phyloP scores from a whole-genome alignment of 176 grass and related monocot genomes.

The Metroxylon sagu region DNA sequence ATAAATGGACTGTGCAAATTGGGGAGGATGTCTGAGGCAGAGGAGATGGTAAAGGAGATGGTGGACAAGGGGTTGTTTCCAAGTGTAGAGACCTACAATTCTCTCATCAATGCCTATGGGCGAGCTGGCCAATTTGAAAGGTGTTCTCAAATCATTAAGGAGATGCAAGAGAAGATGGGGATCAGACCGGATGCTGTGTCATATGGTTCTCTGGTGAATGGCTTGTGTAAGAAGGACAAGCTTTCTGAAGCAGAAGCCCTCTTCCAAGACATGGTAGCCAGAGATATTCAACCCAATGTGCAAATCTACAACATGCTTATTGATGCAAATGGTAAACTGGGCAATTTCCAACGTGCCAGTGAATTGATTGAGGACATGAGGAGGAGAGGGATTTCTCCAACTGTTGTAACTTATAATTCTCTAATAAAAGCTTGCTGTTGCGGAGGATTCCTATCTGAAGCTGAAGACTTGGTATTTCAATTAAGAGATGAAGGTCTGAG shows the following conservation, averaged over 20 bases:
- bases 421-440: slow-evolving; percentile 51
- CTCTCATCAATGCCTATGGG: slow-evolving; percentile 43
- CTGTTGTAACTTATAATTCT: slow-evolving; percentile 58
- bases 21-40: slow-evolving; percentile 30
- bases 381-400: slow-evolving; percentile 35
- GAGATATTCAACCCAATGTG: slow-evolving; percentile 46
- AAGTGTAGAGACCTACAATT: slow-evolving; percentile 37
- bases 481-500: slow-evolving; percentile 29
- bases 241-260: slow-evolving; percentile 49
- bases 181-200: slow-evolving; percentile 40
- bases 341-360: slow-evolving; percentile 26
- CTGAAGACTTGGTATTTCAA: slow-evolving; percentile 26
- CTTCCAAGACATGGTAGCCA: slow-evolving; percentile 48
- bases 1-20: slow-evolving; percentile 52
- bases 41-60: slow-evolving; percentile 46
- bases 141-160: slow-evolving; percentile 33
- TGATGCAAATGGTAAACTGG: slow-evolving; percentile 37
- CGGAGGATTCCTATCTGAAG: slow-evolving; percentile 35
- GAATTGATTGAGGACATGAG: slow-evolving; percentile 38
- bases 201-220: slow-evolving; percentile 59
- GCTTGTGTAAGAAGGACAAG: slow-evolving; percentile 52
- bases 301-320: slow-evolving; percentile 52
- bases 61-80: slow-evolving; percentile 32
- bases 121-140: slow-evolving; percentile 37
- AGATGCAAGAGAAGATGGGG: slow-evolving; percentile 39